Percentiles rank a stretch among this genome's conserved stretches.
These are phyloP conservation scores for Syncephalastrum sp. DNA, from an alignment of 371 early-diverging fungal species.

Conservation along the genomic window DNA sequence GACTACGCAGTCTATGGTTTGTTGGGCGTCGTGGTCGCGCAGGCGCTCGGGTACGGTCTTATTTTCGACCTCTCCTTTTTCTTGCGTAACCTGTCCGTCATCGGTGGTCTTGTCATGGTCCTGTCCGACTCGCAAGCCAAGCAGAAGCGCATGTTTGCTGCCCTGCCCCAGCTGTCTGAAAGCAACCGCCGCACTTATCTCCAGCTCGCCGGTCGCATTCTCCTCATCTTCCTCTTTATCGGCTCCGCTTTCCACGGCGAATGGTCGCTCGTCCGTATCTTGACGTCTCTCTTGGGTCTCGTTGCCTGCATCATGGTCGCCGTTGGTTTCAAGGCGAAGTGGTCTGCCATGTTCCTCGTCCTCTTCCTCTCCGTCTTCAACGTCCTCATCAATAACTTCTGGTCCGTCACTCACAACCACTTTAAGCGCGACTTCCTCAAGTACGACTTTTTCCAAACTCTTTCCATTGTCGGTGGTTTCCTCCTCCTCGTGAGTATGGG, in stretches of 20 bases:
- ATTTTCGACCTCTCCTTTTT: slow-evolving; percentile 84
- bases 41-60: slow-evolving; percentile 89
- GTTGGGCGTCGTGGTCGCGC: slow-evolving; percentile 72
- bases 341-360: slow-evolving; percentile 87
- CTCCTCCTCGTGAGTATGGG: slow-evolving; percentile 85
- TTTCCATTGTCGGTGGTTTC: slow-evolving; percentile 93
- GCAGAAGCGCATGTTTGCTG: slow-evolving; percentile 76
- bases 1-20: slow-evolving; percentile 79
- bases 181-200: slow-evolving; percentile 78
- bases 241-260: slow-evolving; percentile 82
- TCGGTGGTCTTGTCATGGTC: slow-evolving; percentile 89
- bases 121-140: slow-evolving; percentile 62
- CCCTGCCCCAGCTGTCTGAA: slow-evolving; percentile 77
- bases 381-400: slow-evolving; percentile 92
- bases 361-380: slow-evolving; percentile 83
- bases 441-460: slow-evolving; percentile 96
- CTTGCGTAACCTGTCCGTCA: slow-evolving; percentile 83
- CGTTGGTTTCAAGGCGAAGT: slow-evolving; percentile 94
- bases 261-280: slow-evolving; percentile 62
- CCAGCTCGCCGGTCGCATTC: slow-evolving; percentile 83
- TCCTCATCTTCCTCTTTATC: slow-evolving; percentile 86
- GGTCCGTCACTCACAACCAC: slow-evolving; percentile 76
- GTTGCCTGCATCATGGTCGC: slow-evolving; percentile 88
- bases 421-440: slow-evolving; percentile 85
- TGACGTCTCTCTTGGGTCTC: slow-evolving; percentile 69